A percentile compares a stretch with the other conserved stretches of the same genome.
phyloP scores from a whole-genome alignment of 2,329 filamentous ascomycete species.

The Aspergillus sp. region DNA sequence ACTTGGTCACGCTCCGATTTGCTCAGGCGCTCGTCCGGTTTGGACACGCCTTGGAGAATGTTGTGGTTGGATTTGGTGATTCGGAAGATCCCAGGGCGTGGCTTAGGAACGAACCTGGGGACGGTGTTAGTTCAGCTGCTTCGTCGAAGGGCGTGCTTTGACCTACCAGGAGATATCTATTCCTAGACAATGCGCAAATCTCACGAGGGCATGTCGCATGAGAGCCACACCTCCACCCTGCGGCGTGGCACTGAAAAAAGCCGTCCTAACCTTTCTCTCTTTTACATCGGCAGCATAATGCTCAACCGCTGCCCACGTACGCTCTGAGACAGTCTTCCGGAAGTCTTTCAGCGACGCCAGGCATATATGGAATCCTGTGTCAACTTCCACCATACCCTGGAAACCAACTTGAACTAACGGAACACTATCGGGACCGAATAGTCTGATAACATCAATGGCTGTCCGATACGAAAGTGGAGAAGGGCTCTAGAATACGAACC shows the following conservation, averaged over 20 bases:
- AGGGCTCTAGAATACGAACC: slow-evolving; percentile 36
- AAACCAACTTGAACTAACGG: slow-evolving; percentile 60
- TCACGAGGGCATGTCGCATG: slow-evolving; percentile 70
- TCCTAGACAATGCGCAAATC: slow-evolving; percentile 58
- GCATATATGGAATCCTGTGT: slow-evolving; percentile 56
- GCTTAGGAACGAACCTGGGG: slow-evolving; percentile 60
- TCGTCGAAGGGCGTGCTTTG: not conserved
- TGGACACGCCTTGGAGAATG: slow-evolving; percentile 71
- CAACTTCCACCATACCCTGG: slow-evolving; percentile 62
- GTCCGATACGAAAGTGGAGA: no score
- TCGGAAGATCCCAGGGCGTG: slow-evolving; percentile 68
- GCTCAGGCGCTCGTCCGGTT: slow-evolving; percentile 56
- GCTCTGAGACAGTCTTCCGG: slow-evolving; percentile 49
- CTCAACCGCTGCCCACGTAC: slow-evolving; percentile 59
- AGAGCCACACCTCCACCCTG: slow-evolving; percentile 76
- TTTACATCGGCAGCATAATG: slow-evolving; percentile 57
- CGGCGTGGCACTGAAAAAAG: slow-evolving; percentile 72
- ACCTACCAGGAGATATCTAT: slow-evolving; percentile 66
- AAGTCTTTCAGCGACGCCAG: slow-evolving; percentile 53
- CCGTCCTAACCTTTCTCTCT: slow-evolving; percentile 56
- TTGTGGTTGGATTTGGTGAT: slow-evolving; percentile 86
- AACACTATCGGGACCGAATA: slow-evolving; percentile 64
- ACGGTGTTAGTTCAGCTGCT: slow-evolving; percentile 3
- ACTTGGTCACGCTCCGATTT: slow-evolving; percentile 55
- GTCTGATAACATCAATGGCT: slow-evolving; percentile 33